A percentile compares a stretch with the other conserved stretches of the same genome.
Evolutionary conservation across 805 yeast genomes (phyloP).

Genomic region (Torulaspora gathmanii): DNA sequence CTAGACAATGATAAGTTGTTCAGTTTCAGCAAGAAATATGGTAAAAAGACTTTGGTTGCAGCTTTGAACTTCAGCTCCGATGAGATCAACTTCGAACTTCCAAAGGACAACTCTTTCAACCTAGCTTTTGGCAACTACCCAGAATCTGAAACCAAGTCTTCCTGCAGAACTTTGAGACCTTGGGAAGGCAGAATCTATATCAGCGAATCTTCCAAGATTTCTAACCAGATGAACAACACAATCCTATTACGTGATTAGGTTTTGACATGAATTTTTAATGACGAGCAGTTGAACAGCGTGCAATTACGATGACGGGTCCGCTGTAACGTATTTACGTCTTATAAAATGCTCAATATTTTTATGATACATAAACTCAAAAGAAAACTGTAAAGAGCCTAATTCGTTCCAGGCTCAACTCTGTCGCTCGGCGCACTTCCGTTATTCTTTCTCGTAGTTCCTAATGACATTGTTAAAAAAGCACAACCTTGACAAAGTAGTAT

Average conservation of each 20-base stretch:
- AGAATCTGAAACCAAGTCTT: constrained; percentile 23
- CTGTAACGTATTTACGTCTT: no score
- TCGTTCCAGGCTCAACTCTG: no score
- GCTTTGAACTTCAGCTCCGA: constrained; percentile 43
- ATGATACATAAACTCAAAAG: no score
- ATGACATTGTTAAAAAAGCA: no score
- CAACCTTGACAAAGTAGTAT: no score
- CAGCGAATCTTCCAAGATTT: not conserved
- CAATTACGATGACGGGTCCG: no score
- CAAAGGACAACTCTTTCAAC: constrained; percentile 24
- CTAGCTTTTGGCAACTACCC: constrained; percentile 35
- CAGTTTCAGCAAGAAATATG: constrained; percentile 39
- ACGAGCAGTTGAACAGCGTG: no score
- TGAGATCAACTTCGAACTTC: constrained; percentile 31
- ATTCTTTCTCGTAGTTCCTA: no score
- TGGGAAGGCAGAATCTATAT: constrained; percentile 45
- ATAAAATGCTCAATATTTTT: no score
- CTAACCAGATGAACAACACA: not conserved
- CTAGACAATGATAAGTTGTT: constrained; percentile 41
- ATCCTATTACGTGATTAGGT: not conserved
- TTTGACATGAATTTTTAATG: not conserved
- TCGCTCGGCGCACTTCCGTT: no score
- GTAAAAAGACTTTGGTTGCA: constrained; percentile 36
- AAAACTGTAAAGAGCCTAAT: no score
- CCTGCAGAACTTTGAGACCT: constrained; percentile 35